Conservation (phyloP, 1,139 yeast species). For the Nakaseomyces glabratus region DNA sequence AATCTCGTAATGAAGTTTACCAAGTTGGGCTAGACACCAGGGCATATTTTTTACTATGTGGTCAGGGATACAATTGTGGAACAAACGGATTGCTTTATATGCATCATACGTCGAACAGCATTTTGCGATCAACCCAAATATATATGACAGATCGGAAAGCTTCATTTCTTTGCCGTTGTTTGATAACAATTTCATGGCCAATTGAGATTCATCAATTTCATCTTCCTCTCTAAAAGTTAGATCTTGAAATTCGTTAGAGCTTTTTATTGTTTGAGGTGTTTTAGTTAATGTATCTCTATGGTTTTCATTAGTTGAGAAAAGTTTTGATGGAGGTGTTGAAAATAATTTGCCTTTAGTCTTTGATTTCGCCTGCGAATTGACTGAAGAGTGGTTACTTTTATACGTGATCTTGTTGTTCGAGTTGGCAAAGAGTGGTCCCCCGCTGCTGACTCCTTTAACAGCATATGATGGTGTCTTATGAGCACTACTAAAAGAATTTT, state of each 20-base stretch:
- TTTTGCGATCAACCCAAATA: slow-evolving; percentile 57
- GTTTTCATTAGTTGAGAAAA: slow-evolving; percentile 10
- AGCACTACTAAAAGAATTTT: too few relatives aligned
- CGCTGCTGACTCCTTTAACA: too few relatives aligned
- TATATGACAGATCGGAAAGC: slow-evolving; percentile 40
- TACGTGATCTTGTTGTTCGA: too few relatives aligned
- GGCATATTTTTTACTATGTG: slow-evolving; percentile 58
- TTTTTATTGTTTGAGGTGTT: slow-evolving; percentile 17
- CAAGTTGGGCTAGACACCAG: slow-evolving; percentile 76
- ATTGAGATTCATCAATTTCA: background rate
- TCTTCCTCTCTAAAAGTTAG: background rate
- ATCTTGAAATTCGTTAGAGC: slow-evolving; percentile 7
- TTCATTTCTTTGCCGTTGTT: slow-evolving; percentile 4
- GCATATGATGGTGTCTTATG: too few relatives aligned
- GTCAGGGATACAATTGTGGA: slow-evolving; percentile 52
- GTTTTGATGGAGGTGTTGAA: slow-evolving; percentile 28
- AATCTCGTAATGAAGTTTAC: slow-evolving; percentile 76
- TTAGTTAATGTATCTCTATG: slow-evolving; percentile 13
- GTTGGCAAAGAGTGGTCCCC: too few relatives aligned
- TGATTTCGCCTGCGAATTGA: slow-evolving; percentile 13
- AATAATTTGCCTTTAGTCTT: slow-evolving; percentile 17
- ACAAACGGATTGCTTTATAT: slow-evolving; percentile 63
- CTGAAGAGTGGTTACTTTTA: slow-evolving; percentile 15
- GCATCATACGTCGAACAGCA: slow-evolving; percentile 67
- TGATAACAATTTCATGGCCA: background rate